Evolutionary conservation across 2,329 filamentous ascomycete genomes (phyloP).

Genomic region (Corinectria fuckeliana): DNA sequence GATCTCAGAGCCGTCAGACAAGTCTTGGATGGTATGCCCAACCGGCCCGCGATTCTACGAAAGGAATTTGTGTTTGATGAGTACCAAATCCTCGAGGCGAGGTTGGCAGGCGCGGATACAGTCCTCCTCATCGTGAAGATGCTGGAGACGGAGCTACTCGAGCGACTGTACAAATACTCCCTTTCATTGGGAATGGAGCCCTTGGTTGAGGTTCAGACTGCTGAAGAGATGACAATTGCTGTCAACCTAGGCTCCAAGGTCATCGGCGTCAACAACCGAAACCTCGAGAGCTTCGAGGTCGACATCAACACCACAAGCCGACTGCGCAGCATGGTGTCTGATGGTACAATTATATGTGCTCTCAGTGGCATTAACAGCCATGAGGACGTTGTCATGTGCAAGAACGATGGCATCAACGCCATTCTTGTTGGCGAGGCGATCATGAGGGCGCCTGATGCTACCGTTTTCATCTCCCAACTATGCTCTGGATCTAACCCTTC

Average conservation of each 20-base stretch:
- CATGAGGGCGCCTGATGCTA: constrained; percentile 87
- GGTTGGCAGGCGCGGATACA: constrained; percentile 91
- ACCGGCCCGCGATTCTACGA: constrained; percentile 87
- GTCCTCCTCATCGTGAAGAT: constrained; percentile 98
- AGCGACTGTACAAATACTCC: constrained; percentile 86
- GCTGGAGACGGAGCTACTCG: constrained; percentile 78
- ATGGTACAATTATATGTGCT: constrained; percentile 87
- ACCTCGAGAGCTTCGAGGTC: constrained; percentile 95
- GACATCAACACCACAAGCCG: constrained; percentile 92
- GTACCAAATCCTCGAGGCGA: constrained; percentile 95
- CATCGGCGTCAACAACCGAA: constrained; percentile 97
- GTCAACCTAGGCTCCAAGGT: constrained; percentile 86
- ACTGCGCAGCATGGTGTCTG: constrained; percentile 83
- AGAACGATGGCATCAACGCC: constrained; percentile 87
- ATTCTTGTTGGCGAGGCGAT: constrained; percentile 94
- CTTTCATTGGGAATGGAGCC: constrained; percentile 94
- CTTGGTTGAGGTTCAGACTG: constrained; percentile 93
- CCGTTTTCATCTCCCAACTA: constrained; percentile 82
- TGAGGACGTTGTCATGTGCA: constrained; percentile 86
- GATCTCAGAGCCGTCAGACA: constrained; percentile 87
- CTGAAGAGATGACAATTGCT: constrained; percentile 89
- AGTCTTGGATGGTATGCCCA: constrained; percentile 88
- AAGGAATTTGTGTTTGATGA: constrained; percentile 99
- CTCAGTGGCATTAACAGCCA: constrained; percentile 92
- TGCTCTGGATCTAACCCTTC: constrained; percentile 64